Evolutionary conservation across 257 asterid genomes (phyloP).

Genomic region (Catharanthus roseus): DNA sequence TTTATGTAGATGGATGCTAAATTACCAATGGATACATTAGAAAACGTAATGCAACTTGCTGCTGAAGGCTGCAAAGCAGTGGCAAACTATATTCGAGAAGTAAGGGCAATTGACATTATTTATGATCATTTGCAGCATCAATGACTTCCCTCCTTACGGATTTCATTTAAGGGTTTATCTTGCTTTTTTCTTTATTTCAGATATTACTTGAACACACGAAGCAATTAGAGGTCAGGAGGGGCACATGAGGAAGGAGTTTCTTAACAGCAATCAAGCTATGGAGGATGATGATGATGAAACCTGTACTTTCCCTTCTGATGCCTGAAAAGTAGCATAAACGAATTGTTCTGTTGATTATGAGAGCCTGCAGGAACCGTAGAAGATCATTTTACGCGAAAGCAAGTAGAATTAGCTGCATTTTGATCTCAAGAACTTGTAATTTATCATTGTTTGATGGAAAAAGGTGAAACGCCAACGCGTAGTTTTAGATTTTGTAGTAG

Average conservation of each 20-base stretch:
- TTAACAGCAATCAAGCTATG: not conserved
- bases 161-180: not conserved
- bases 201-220: slow-evolving; percentile 66
- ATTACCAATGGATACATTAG: slow-evolving; percentile 73
- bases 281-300: not conserved
- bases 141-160: slow-evolving; percentile 1
- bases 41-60: slow-evolving; percentile 88
- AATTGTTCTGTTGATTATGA: no score
- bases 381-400: not conserved
- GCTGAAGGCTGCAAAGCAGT: slow-evolving; percentile 92
- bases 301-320: not conserved
- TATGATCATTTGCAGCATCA: not conserved
- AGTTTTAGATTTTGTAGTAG: not conserved
- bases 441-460: not conserved
- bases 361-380: not conserved
- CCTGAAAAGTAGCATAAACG: no score
- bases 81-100: slow-evolving; percentile 74
- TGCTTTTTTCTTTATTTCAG: slow-evolving; percentile 29
- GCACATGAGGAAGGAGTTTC: slow-evolving; percentile 15
- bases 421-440: not conserved
- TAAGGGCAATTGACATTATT: slow-evolving; percentile 21
- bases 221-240: slow-evolving; percentile 63
- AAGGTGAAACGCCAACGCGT: not conserved
- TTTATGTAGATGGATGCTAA: slow-evolving; percentile 79
- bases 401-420: not conserved